Evolutionary conservation across 2,329 filamentous ascomycete genomes (phyloP), one percentile per base, ranked within the genome.

Genomic region (Epichloe amarillans): DNA sequence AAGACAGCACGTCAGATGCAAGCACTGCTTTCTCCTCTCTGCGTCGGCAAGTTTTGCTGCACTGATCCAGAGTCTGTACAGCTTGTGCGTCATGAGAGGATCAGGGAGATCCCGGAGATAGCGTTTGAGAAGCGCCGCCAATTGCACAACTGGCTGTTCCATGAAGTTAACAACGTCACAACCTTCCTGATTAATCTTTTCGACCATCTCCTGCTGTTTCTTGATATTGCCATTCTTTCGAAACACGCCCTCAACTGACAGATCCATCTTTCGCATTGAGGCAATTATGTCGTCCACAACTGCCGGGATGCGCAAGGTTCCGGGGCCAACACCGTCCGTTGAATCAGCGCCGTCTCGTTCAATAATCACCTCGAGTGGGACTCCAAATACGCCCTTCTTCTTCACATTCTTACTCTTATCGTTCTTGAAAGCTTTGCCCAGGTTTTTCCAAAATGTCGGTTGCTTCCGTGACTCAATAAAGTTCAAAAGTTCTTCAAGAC

Each of bases 211-310:
- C 58, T 86, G 88, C 43, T 96, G 75, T 58, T 90, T 87, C 66
- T 93, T 91, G 71, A 98, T 96, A 67, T 97, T 98, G 60, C 93
- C 93, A 61, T 97, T 98, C 76, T 98, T 98, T 59, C 93, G 83
- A 79, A 98, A 98, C 21, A 98, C 90, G 60, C 93, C 93, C 67
- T 98, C 93, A 1, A 98, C 88, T 2, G 91, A 97, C 72, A 98
- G 89, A 66, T 98, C 93, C 88, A 98, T 97, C 68, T 91, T 93
- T 60, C 90, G 83, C 88, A 98, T 95, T 12, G 90, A 89, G 4
- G 87, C 86, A 38, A 98, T 84, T 46, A 91, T 83, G 64, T 96
- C 91, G 61, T 97, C 91, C n/a, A 98, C 79, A 49, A 98, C 75
- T n/a, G 88, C 86, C 3, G 93, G 93, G 41, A 98, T 88, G 49